Evolutionary conservation across 78 protist genomes (phyloP), one percentile per base, ranked within the genome.

Genomic region (Monocercomonoides exilis): DNA sequence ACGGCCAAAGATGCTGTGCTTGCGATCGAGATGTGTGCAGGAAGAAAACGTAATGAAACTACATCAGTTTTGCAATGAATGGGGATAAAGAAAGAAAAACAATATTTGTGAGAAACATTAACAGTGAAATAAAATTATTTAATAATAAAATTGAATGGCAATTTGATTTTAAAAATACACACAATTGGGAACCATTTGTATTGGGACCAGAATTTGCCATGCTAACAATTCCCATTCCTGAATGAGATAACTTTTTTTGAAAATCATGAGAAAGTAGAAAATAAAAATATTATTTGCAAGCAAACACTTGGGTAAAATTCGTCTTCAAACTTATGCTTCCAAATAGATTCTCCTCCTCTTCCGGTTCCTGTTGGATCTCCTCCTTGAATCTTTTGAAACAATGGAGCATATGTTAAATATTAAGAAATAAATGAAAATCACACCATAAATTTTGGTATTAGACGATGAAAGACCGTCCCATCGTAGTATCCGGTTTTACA

Each of bases 301-400:
- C 42, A 21, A 21, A 79, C 54, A 5, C 5, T 5, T 84, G 44
- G 6, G 6, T 84, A 45, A 29, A 88, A n/a, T 86, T 88, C 90
- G 45, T 88, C 90, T 1, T 6, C 42, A 41, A 88, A 88, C 0
- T 42, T n/a, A 85, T 32, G 6, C n/a, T 45, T 80, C 64, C 64
- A 88, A 2, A 6, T 5, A 34, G 90, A 88, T 45, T 84, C 87
- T 21, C 90, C 90, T 1, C 90, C 90, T 0, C 35, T 29, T 3
- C 90, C 90, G 29, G 90, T 70, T 36, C 87, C 90, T 0, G 90
- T 88, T 34, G 90, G 90, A 33, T 88, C 90, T 3, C 90, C 90
- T 5, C 88, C 90, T 46, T 88, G 90, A 11, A 87, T 4, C 82
- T 79, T 6, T 41, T 5, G 36, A 54, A 11, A 54, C 38, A 54